phyloP scores from a whole-genome alignment of 371 early-diverging fungal species.

The Massospora cicadina region DNA sequence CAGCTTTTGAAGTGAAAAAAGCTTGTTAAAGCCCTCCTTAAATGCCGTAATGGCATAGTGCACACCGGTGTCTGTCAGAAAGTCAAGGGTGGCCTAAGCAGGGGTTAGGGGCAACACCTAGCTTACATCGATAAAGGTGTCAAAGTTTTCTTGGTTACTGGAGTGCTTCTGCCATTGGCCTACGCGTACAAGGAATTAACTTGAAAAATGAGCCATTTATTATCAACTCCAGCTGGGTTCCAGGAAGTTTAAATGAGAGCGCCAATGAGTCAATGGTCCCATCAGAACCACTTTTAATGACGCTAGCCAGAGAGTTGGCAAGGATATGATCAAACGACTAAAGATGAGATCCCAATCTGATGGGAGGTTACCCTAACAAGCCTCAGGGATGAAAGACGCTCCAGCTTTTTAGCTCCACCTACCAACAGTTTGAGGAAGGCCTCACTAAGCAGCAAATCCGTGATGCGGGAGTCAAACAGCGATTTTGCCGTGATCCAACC shows the following conservation, averaged over 20 bases:
- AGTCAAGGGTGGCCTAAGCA: constrained; percentile 51
- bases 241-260: not conserved
- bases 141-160: constrained; percentile 11
- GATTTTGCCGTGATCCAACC: constrained; percentile 83
- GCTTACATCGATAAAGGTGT: constrained; percentile 19
- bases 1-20: constrained; percentile 53
- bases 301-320: not conserved
- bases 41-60: constrained; percentile 52
- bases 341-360: not conserved
- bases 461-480: constrained; percentile 65
- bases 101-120: constrained; percentile 38
- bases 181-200: constrained; percentile 67
- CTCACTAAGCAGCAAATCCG: constrained; percentile 65
- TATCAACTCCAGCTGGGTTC: not conserved
- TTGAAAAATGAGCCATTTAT: constrained; percentile 11
- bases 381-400: not conserved
- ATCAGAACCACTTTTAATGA: not conserved
- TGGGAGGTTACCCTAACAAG: not conserved
- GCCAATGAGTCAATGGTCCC: constrained; percentile 14
- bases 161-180: constrained; percentile 52
- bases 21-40: constrained; percentile 54
- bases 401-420: constrained; percentile 14
- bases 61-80: constrained; percentile 58
- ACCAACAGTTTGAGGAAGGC: constrained; percentile 52
- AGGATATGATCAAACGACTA: not conserved